Conservation (phyloP, 179 eudicot genomes). For the Vitellaria paradoxa region DNA sequence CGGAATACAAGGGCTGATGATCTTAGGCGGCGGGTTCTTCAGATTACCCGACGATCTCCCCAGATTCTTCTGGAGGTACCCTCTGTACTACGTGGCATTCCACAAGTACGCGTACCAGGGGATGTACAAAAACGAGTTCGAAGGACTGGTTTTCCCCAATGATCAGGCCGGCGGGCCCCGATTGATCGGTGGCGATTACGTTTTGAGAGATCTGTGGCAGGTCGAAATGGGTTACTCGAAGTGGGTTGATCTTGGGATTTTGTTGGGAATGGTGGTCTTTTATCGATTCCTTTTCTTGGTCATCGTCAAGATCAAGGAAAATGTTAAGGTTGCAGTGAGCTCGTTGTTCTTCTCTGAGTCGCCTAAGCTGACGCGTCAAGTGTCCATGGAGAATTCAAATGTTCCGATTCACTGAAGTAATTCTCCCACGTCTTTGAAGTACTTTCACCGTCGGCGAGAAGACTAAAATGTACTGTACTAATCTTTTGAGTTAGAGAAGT, state of each 20-base stretch:
- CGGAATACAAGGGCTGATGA: slow-evolving; percentile 56
- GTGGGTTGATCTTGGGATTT: slow-evolving; percentile 63
- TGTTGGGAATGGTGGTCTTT: slow-evolving; percentile 58
- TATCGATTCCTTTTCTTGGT: slow-evolving; percentile 54
- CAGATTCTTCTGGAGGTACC: slow-evolving; percentile 56
- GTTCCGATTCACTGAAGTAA: slow-evolving; percentile 4
- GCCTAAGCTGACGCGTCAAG: not conserved
- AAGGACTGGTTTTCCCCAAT: slow-evolving; percentile 40
- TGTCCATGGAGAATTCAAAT: slow-evolving; percentile 9
- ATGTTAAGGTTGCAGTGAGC: not conserved
- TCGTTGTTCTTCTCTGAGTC: not conserved
- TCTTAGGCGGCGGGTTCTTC: slow-evolving; percentile 57
- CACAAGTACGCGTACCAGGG: slow-evolving; percentile 61
- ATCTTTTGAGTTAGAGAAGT: no score
- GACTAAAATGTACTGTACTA: no score
- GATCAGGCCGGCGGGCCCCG: slow-evolving; percentile 15
- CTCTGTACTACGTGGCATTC: slow-evolving; percentile 51
- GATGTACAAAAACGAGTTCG: slow-evolving; percentile 58
- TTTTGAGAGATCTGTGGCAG: slow-evolving; percentile 50
- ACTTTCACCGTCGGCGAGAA: no score
- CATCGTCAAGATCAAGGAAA: slow-evolving; percentile 29
- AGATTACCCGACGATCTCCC: slow-evolving; percentile 60
- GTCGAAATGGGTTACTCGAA: slow-evolving; percentile 66
- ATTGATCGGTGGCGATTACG: slow-evolving; percentile 38
- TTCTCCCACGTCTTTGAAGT: no score